Conservation (phyloP, 805 yeast genomes). For the Maudiozyma pseudohumilis region DNA sequence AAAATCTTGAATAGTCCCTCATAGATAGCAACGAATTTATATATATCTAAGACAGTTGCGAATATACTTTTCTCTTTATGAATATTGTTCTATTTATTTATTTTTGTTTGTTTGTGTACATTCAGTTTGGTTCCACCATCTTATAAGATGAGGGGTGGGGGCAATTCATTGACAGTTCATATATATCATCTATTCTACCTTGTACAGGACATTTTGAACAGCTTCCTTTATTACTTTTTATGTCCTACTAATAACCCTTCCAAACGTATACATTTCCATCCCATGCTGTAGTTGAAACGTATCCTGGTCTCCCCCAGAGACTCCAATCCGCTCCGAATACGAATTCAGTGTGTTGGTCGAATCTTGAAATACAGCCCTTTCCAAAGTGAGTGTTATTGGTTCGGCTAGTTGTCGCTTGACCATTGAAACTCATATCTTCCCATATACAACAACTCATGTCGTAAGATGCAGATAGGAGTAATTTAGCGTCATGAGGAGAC, state of each 20-base stretch:
- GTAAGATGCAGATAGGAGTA: conserved; percentile 67
- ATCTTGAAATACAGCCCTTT: conserved; percentile 46
- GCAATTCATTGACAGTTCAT: too few species aligned
- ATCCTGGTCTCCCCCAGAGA: conserved; percentile 92
- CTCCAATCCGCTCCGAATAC: conserved; percentile 93
- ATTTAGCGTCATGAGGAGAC: conserved; percentile 79
- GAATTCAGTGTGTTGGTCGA: conserved; percentile 73
- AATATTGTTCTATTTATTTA: too few species aligned
- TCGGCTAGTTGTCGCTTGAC: conserved; percentile 37
- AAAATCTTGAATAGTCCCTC: too few species aligned
- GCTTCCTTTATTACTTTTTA: too few species aligned
- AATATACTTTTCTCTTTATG: too few species aligned
- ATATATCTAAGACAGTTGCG: too few species aligned
- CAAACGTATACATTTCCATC: conserved; percentile 90
- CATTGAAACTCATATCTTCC: conserved; percentile 59
- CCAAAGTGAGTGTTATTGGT: conserved; percentile 37
- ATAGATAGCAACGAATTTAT: too few species aligned
- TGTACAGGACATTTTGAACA: too few species aligned
- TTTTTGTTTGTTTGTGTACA: too few species aligned
- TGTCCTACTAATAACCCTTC: conserved; percentile 40
- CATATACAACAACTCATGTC: conserved; percentile 90
- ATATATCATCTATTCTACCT: too few species aligned
- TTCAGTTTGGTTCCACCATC: too few species aligned
- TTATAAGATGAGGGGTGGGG: too few species aligned
- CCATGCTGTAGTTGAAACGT: conserved; percentile 94